Evolutionary conservation across 2,329 filamentous ascomycete species (phyloP).

Genomic region (Penicillium sp.): DNA sequence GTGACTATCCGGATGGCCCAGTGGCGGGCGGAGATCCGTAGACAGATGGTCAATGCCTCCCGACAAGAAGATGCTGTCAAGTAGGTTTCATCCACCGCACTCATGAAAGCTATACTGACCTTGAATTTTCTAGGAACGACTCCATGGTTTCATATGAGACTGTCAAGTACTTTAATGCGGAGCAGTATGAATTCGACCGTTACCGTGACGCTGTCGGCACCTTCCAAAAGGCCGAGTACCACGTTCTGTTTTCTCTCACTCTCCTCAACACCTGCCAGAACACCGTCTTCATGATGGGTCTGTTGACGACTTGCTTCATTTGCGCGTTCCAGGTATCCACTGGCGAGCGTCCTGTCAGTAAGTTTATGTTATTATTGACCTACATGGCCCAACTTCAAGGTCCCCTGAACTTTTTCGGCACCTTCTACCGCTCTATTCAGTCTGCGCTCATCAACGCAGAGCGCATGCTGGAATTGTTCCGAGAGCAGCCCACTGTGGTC

Average conservation of each 20-base stretch:
- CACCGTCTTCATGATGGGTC: conserved; percentile 74
- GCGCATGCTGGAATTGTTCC: conserved; percentile 91
- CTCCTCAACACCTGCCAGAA: conserved; percentile 81
- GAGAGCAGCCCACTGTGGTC: conserved; percentile 88
- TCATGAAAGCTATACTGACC: conserved; percentile 1
- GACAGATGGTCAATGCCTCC: conserved; percentile 92
- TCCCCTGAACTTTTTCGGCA: conserved; percentile 85
- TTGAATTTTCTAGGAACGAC: conserved; percentile 64
- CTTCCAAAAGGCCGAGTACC: conserved; percentile 74
- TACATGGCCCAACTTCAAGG: conserved; percentile 80
- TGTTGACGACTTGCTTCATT: conserved; percentile 70
- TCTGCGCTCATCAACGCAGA: conserved; percentile 97
- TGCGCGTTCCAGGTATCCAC: conserved; percentile 75
- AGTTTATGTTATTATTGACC: conserved; percentile 72
- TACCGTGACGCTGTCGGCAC: conserved; percentile 70
- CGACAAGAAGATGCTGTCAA: conserved; percentile 96
- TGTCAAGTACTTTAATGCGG: conserved; percentile 87
- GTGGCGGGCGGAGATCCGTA: conserved; percentile 84
- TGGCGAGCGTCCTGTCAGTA: conserved; percentile 64
- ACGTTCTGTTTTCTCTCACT: conserved; percentile 74
- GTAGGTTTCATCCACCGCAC: conserved; percentile 43
- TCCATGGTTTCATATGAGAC: conserved; percentile 99
- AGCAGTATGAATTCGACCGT: conserved; percentile 73
- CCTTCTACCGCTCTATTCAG: conserved; percentile 94
- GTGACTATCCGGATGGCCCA: conserved; percentile 95